Evolutionary conservation across 1,284 basidiomycete genomes (phyloP).

Genomic region (Leucoagaricus sp.): DNA sequence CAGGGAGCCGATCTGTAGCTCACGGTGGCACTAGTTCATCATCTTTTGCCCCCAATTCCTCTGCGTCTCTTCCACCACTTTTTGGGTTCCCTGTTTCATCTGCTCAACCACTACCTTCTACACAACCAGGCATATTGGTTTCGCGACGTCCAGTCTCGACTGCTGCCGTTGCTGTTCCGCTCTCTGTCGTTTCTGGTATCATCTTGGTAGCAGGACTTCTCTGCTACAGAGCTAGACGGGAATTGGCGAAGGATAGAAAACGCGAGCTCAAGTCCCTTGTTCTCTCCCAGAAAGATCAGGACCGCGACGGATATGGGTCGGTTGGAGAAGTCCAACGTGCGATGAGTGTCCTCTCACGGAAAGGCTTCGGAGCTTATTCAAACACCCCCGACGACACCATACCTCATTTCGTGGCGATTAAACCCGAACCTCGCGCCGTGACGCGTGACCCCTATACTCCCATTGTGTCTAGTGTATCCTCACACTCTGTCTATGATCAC

Average conservation of each 20-base stretch:
- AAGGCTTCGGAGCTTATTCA: background rate
- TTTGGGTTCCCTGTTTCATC: background rate
- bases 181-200: conserved; percentile 43
- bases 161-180: conserved; percentile 46
- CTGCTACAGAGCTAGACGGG: conserved; percentile 27
- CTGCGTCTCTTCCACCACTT: background rate
- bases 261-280: background rate
- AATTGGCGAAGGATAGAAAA: conserved; percentile 15
- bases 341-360: background rate
- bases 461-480: background rate
- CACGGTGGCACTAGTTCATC: background rate
- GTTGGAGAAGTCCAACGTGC: conserved; percentile 5
- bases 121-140: conserved; percentile 25
- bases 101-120: background rate
- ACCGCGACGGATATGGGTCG: background rate
- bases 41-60: background rate
- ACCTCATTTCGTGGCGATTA: background rate
- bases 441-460: conserved; percentile 3
- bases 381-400: background rate
- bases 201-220: conserved; percentile 38
- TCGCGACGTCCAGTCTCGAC: conserved; percentile 34
- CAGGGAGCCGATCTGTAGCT: background rate
- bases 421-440: background rate
- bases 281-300: background rate
- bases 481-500: background rate